Base-by-base conservation (phyloP, 306 rosid species). In the Prunus dulcis region DNA sequence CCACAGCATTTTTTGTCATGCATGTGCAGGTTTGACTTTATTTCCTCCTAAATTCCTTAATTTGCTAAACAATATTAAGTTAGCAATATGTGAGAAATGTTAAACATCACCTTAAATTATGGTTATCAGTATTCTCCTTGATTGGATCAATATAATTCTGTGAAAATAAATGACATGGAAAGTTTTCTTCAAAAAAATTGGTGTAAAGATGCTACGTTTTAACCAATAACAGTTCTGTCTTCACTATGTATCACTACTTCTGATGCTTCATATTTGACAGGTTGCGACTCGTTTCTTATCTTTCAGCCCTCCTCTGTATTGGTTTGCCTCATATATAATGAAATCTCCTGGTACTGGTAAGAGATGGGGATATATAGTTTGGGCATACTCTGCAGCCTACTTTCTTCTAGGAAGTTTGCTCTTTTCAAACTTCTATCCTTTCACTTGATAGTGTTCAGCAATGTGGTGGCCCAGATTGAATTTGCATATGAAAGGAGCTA, bases 241-340 rank as follows among this genome's bases (percentile, higher is more conserved):
- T 65, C 14, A 23, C 43, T 65, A 5, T 71, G 78, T 14, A 66
- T 69, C 67, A 2, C 58, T 58, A 51, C 32, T 20, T 77, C 50
- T 80, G 72, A 75, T 52, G 23, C 73, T 63, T 70, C 58, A 69
- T 49, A 60, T 61, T 51, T 52, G 76, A 77, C 96, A 95, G 97
- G 97, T 95, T 69, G 84, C 98, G 9, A 92, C 98, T 66, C 97
- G 97, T 71, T 92, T 95, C 89, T 80, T 95, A 76, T 90, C 98
- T 60, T 84, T 94, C 56, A 90, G 91, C 78, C 97, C 98, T 78
- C 83, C 95, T 55, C 83, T 95, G 11, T 95, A 92, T 86, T 95
- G 98, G 98, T 95, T 87, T 83, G 92, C 96, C 70, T 82, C 96
- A 4, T 78, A 88, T 69, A 64, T 90, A 70, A 90, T 88, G 91